Evolutionary conservation across 805 yeast species (phyloP).

Genomic region (Wickerhamiella azyma): DNA sequence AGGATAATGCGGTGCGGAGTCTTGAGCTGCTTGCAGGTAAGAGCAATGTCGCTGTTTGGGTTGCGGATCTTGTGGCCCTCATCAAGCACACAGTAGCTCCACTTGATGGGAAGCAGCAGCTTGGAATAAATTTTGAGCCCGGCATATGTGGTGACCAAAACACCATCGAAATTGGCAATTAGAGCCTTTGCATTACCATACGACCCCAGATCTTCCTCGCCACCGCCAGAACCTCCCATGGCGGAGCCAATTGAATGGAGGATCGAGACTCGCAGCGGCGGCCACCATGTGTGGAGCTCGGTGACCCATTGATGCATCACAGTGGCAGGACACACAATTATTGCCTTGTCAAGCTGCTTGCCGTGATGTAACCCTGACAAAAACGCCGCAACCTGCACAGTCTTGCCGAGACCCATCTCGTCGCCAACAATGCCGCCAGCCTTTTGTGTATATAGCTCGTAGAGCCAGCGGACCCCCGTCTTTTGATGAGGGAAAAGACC

Average conservation of each 20-base stretch:
- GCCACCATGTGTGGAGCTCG: conserved; percentile 97
- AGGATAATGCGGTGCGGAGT: conserved; percentile 78
- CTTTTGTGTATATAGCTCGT: conserved; percentile 79
- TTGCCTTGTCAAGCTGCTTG: conserved; percentile 48
- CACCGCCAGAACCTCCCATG: conserved; percentile 33
- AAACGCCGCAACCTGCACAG: conserved; percentile 83
- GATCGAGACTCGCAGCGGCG: conserved; percentile 73
- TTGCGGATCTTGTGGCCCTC: conserved; percentile 96
- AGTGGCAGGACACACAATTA: conserved; percentile 93
- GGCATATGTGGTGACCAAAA: conserved; percentile 81
- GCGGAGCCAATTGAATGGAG: conserved; percentile 89
- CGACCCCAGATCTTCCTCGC: conserved; percentile 32
- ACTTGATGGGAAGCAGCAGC: conserved; percentile 46
- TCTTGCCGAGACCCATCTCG: conserved; percentile 97
- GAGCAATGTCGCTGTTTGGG: conserved; percentile 79
- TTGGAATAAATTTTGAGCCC: conserved; percentile 62
- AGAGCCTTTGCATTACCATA: conserved; percentile 26
- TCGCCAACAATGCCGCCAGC: conserved; percentile 96
- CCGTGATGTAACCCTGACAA: conserved; percentile 84
- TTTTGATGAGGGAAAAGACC: conserved; percentile 84
- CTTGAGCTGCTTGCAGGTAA: conserved; percentile 69
- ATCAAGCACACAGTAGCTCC: conserved; percentile 88
- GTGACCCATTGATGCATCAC: conserved; percentile 95
- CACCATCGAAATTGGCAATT: conserved; percentile 44
- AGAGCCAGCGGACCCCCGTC: conserved; percentile 95